Evolutionary conservation across 2,329 filamentous ascomycete species (phyloP).

Genomic region (Fulvia fulva): DNA sequence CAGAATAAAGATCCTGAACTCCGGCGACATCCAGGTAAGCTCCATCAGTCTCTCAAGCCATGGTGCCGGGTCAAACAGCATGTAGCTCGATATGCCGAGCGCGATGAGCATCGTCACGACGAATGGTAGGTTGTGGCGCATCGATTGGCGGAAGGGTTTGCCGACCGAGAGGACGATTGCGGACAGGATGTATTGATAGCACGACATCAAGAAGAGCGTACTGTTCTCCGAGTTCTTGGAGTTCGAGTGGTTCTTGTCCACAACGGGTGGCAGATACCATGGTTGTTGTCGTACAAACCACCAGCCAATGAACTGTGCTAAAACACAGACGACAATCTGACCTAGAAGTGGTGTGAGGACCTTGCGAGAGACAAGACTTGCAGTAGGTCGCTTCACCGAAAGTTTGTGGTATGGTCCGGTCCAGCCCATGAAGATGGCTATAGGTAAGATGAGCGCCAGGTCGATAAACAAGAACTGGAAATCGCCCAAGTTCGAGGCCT

Average conservation of each 20-base stretch:
- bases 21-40: conserved; percentile 68
- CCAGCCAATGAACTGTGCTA: conserved; percentile 72
- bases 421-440: conserved; percentile 99
- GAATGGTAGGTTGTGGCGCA: conserved; percentile 79
- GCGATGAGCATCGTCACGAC: conserved; percentile 69
- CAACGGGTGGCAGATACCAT: conserved; percentile 80
- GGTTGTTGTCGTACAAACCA: conserved; percentile 69
- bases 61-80: conserved; percentile 70
- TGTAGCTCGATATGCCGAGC: conserved; percentile 66
- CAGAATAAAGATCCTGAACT: conserved; percentile 71
- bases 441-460: conserved; percentile 83
- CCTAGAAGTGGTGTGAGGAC: conserved; percentile 85
- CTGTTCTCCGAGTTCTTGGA: conserved; percentile 93
- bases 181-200: conserved; percentile 90
- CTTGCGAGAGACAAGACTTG: conserved; percentile 87
- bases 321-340: conserved; percentile 77
- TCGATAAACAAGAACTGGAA: conserved; percentile 99
- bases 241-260: conserved; percentile 76
- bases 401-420: conserved; percentile 75
- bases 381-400: conserved; percentile 80
- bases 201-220: conserved; percentile 80
- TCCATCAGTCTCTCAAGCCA: conserved; percentile 77
- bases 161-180: conserved; percentile 90
- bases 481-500: conserved; percentile 89
- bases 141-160: conserved; percentile 77